phyloP scores from a whole-genome alignment of 352 stramenopile genomes.

The Phytophthora pinifolia region DNA sequence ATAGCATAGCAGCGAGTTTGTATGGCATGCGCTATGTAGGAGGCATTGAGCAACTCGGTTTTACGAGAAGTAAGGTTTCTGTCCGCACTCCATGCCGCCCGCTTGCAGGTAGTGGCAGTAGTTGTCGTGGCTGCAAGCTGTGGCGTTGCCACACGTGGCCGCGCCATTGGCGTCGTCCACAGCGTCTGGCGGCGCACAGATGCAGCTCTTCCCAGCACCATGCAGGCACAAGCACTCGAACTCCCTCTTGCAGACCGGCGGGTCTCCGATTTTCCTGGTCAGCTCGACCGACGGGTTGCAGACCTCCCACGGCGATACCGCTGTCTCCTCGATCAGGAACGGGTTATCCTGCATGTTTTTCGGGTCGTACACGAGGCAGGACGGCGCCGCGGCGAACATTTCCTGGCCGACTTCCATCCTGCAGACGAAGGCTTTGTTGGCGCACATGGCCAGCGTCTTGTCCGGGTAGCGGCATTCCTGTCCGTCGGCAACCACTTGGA shows the following conservation, averaged over 20 bases:
- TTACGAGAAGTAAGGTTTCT: constrained; percentile 46
- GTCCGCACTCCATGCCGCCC: constrained; percentile 34
- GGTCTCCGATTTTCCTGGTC: constrained; percentile 29
- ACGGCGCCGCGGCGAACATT: constrained; percentile 36
- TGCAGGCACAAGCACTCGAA: constrained; percentile 43
- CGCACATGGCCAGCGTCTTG: constrained; percentile 40
- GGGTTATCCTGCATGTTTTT: constrained; percentile 34
- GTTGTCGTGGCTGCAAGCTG: constrained; percentile 26
- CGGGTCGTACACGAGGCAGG: constrained; percentile 41
- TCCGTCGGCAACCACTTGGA: constrained; percentile 39
- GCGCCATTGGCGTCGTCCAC: constrained; percentile 31
- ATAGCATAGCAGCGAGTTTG: constrained; percentile 11
- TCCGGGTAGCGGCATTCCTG: constrained; percentile 27
- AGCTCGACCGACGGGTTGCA: constrained; percentile 34
- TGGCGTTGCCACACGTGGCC: constrained; percentile 24
- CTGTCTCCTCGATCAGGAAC: constrained; percentile 33
- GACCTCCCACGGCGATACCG: constrained; percentile 30
- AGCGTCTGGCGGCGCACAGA: constrained; percentile 42
- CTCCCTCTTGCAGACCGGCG: constrained; percentile 40
- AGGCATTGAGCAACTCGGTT: background rate
- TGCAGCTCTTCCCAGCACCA: constrained; percentile 20
- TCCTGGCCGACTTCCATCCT: constrained; percentile 46
- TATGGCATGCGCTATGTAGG: background rate
- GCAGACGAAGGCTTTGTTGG: constrained; percentile 45
- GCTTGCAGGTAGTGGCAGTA: constrained; percentile 48